phyloP scores from a whole-genome alignment of 2,329 filamentous ascomycete species.

The Aspergillus sergii region DNA sequence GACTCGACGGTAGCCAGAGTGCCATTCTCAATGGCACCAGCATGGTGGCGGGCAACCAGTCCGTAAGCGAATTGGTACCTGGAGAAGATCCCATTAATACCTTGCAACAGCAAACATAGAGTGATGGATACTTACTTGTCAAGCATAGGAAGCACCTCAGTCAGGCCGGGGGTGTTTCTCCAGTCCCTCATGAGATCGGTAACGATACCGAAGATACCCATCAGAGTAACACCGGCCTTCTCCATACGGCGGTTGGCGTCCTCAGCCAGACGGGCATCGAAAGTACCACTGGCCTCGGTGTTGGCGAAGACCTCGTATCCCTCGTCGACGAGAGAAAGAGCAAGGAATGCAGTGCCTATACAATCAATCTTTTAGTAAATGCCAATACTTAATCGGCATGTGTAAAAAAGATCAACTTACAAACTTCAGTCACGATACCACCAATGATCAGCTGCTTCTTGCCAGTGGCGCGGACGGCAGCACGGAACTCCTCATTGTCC shows the following conservation, averaged over 20 bases:
- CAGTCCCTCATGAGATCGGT: conserved; percentile 73
- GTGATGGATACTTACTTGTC: conserved; percentile 45
- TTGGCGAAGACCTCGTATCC: conserved; percentile 76
- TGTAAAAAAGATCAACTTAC: conserved; percentile 37
- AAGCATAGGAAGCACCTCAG: conserved; percentile 64
- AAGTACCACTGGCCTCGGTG: conserved; percentile 70
- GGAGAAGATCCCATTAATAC: conserved; percentile 34
- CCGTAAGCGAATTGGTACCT: conserved; percentile 61
- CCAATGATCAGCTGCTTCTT: conserved; percentile 71
- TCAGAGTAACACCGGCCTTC: conserved; percentile 60
- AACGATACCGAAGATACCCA: conserved; percentile 62
- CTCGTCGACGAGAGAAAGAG: conserved; percentile 69
- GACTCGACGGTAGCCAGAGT: conserved; percentile 59
- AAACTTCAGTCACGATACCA: conserved; percentile 75
- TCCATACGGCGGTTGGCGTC: conserved; percentile 69
- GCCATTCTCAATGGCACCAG: conserved; percentile 62
- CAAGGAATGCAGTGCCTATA: conserved; percentile 67
- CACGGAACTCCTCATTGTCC: conserved; percentile 71
- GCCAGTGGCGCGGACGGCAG: conserved; percentile 65
- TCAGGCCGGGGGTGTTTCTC: conserved; percentile 58
- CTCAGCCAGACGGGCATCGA: conserved; percentile 49
- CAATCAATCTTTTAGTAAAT: conserved; percentile 4
- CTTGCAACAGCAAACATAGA: not conserved
- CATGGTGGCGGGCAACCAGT: conserved; percentile 63
- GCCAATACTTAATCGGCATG: not conserved